A percentile compares a stretch with the other conserved stretches of the same genome.
These are phyloP conservation scores for Meredithiella fracta DNA, from an alignment of 2,329 filamentous ascomycete genomes.

Conservation along the genomic window DNA sequence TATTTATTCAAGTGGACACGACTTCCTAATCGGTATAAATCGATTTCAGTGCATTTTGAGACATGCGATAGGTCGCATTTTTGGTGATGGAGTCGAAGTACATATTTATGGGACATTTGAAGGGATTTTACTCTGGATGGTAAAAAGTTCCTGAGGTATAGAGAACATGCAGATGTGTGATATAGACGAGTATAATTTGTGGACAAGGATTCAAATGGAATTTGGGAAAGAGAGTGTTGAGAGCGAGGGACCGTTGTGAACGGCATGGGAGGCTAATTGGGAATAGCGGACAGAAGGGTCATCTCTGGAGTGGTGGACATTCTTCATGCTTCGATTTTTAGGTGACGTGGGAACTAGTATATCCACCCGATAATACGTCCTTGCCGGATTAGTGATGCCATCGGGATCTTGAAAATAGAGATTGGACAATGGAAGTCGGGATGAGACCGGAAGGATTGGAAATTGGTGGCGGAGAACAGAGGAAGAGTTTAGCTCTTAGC, in stretches of 20 bases:
- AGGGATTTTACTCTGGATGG: not conserved
- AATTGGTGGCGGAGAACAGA: no score
- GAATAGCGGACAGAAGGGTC: not conserved
- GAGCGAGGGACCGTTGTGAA: not conserved
- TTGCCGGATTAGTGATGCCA: no score
- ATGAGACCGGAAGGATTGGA: no score
- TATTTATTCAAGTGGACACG: not conserved
- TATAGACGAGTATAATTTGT: not conserved
- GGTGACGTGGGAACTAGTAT: no score
- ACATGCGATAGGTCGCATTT: not conserved
- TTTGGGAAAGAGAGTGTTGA: not conserved
- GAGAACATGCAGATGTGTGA: not conserved
- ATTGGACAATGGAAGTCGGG: no score
- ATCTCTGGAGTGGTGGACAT: no score
- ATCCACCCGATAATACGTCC: no score
- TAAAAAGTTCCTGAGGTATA: not conserved
- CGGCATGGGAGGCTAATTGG: not conserved
- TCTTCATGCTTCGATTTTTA: no score
- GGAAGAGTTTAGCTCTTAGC: not conserved
- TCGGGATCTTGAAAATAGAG: no score
- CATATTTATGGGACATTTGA: not conserved
- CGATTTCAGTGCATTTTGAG: not conserved
- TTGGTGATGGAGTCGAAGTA: not conserved
- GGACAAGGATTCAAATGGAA: not conserved
- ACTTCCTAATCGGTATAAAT: conserved; percentile 8